Evolutionary conservation across 192 early-diverging fungal genomes (phyloP).

Genomic region (Blastocladiella britannica): DNA sequence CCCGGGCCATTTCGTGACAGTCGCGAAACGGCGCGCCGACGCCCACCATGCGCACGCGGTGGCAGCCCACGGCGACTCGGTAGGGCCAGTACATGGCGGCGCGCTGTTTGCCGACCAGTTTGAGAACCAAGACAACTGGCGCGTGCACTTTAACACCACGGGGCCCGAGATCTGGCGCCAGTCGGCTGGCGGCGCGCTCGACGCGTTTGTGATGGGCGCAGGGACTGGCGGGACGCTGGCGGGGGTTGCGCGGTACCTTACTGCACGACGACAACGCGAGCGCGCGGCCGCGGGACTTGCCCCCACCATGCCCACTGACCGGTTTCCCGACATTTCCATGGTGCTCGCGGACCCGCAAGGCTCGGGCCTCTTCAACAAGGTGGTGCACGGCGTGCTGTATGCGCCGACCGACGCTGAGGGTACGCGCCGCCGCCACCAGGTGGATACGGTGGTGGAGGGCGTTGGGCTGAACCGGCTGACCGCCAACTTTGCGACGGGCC

Average conservation of each 20-base stretch:
- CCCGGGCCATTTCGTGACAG: constrained; percentile 73
- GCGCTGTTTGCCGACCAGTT: constrained; percentile 80
- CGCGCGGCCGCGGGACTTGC: constrained; percentile 80
- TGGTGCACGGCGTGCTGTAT: constrained; percentile 84
- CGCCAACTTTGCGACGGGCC: constrained; percentile 48
- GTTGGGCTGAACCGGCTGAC: constrained; percentile 89
- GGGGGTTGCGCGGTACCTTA: constrained; percentile 78
- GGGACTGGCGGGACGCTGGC: constrained; percentile 15
- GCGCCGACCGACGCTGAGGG: constrained; percentile 72
- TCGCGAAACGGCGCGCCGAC: constrained; percentile 53
- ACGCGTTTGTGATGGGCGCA: constrained; percentile 78
- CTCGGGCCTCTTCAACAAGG: constrained; percentile 73
- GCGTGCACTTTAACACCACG: constrained; percentile 59
- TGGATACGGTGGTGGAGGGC: constrained; percentile 94
- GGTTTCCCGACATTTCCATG: constrained; percentile 27
- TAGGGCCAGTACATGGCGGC: constrained; percentile 5
- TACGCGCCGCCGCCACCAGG: constrained; percentile 70
- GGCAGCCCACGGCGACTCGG: not conserved
- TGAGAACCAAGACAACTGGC: constrained; percentile 68
- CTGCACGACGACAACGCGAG: too few relatives aligned
- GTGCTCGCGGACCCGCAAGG: constrained; percentile 82
- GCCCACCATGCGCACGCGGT: constrained; percentile 22
- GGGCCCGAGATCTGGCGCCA: constrained; percentile 76
- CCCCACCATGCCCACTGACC: constrained; percentile 17
- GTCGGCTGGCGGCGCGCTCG: constrained; percentile 37